phyloP scores from a whole-genome alignment of 805 yeast species.

The Ogataea thermomethanolica region DNA sequence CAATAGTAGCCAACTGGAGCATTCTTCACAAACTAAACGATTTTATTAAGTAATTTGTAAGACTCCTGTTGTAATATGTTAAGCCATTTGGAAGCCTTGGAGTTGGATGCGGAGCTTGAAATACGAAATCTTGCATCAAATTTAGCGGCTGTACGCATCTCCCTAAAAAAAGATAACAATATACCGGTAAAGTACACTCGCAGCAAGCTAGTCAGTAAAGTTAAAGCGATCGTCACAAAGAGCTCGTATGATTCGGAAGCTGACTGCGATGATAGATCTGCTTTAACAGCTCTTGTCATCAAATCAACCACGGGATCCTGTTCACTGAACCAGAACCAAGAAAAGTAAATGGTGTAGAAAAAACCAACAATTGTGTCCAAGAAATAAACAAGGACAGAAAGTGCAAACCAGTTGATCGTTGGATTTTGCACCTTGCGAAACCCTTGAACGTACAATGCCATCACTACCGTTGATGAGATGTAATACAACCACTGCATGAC shows the following conservation, averaged over 20 bases:
- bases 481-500: slow-evolving; percentile 82
- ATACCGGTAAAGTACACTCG: slow-evolving; percentile 62
- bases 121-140: slow-evolving; percentile 29
- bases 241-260: slow-evolving; percentile 60
- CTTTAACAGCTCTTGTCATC: slow-evolving; percentile 5
- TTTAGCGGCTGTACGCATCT: slow-evolving; percentile 47
- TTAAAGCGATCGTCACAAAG: slow-evolving; percentile 51
- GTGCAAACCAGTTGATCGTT: slow-evolving; percentile 56
- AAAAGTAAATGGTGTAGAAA: slow-evolving; percentile 70
- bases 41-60: slow-evolving; percentile 17
- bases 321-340: slow-evolving; percentile 64
- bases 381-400: slow-evolving; percentile 59
- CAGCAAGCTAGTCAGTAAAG: slow-evolving; percentile 42
- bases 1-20: not conserved
- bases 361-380: slow-evolving; percentile 66
- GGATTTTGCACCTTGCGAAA: slow-evolving; percentile 48
- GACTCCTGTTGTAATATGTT: slow-evolving; percentile 18
- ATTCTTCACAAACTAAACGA: slow-evolving; percentile 5
- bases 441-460: slow-evolving; percentile 66
- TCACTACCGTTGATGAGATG: slow-evolving; percentile 54
- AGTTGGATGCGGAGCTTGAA: slow-evolving; percentile 12
- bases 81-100: slow-evolving; percentile 6
- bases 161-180: slow-evolving; percentile 56
- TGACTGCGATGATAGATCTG: slow-evolving; percentile 45
- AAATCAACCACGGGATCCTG: slow-evolving; percentile 9